Percentiles rank a stretch among this genome's conserved stretches.
phyloP scores from a whole-genome alignment of 805 yeast genomes.

The Candida suzukii region DNA sequence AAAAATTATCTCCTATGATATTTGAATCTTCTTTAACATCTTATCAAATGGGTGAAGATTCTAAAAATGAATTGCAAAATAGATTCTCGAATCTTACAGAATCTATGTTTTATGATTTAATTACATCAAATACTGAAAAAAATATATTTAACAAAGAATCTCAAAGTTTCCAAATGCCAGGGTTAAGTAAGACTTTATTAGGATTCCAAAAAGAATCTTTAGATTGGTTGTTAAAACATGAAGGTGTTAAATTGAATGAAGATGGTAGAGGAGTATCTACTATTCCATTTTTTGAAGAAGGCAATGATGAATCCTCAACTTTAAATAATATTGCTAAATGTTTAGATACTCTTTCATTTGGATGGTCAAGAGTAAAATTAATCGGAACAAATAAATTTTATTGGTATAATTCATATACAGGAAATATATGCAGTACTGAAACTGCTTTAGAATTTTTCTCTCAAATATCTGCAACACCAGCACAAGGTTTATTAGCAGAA shows the following conservation, averaged over 20 bases:
- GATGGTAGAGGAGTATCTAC: conserved; percentile 17
- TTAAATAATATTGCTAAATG: conserved; percentile 21
- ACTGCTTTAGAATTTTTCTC: conserved; percentile 23
- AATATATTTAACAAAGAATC: conserved; percentile 5
- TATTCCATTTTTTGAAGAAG: conserved; percentile 14
- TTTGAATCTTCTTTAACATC: conserved; percentile 11
- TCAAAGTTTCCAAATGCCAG: conserved; percentile 8
- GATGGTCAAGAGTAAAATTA: conserved; percentile 36
- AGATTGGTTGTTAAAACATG: conserved; percentile 48
- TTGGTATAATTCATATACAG: conserved; percentile 48
- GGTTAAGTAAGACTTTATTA: conserved; percentile 16
- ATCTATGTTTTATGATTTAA: conserved; percentile 39
- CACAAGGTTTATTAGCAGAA: conserved; percentile 73
- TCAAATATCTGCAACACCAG: conserved; percentile 17
- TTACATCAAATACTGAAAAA: conserved; percentile 36
- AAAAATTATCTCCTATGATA: conserved; percentile 7
- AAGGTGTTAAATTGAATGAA: conserved; percentile 33
- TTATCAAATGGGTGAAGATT: conserved; percentile 12
- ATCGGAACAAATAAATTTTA: background rate
- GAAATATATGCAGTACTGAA: conserved; percentile 32
- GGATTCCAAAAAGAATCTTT: conserved; percentile 49
- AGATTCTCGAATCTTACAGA: conserved; percentile 14
- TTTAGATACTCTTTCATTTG: conserved; percentile 41
- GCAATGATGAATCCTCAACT: background rate
- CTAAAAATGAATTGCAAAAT: too few species aligned